Evolutionary conservation across 2,329 filamentous ascomycete species (phyloP).

Genomic region (Xylaria digitata): DNA sequence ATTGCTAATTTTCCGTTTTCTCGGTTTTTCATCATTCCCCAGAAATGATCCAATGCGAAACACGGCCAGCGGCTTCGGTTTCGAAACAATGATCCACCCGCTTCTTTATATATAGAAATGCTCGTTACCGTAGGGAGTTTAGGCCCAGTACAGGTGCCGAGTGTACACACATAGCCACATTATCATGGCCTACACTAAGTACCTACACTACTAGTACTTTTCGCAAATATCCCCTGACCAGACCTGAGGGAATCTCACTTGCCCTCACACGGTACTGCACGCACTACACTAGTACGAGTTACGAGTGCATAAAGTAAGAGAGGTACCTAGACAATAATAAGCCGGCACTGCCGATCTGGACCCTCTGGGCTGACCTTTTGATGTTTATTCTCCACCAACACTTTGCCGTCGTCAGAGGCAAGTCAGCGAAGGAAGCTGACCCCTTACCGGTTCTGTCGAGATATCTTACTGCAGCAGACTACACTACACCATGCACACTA

Average conservation of each 20-base stretch:
- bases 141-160: not conserved
- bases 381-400: constrained; percentile 16
- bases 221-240: not conserved
- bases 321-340: constrained; percentile 23
- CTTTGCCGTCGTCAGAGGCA: constrained; percentile 1
- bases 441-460: constrained; percentile 4
- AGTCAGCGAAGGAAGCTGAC: constrained; percentile 30
- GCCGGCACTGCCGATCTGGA: constrained; percentile 31
- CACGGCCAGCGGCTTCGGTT: constrained; percentile 6
- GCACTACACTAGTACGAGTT: not conserved
- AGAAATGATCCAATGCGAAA: constrained; percentile 27
- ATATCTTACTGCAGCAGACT: constrained; percentile 26
- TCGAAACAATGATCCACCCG: constrained; percentile 29
- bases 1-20: constrained; percentile 9
- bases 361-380: constrained; percentile 22
- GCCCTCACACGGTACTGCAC: not conserved
- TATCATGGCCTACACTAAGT: too few species aligned
- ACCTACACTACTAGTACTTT: not conserved
- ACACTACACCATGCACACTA: not conserved
- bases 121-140: constrained; percentile 24
- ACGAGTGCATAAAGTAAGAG: not conserved
- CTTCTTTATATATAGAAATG: constrained; percentile 29
- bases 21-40: constrained; percentile 15
- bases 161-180: not conserved
- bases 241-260: constrained; percentile 1